phyloP scores from a whole-genome alignment of 176 grass and related monocot genomes.

The Oryza rufipogon region DNA sequence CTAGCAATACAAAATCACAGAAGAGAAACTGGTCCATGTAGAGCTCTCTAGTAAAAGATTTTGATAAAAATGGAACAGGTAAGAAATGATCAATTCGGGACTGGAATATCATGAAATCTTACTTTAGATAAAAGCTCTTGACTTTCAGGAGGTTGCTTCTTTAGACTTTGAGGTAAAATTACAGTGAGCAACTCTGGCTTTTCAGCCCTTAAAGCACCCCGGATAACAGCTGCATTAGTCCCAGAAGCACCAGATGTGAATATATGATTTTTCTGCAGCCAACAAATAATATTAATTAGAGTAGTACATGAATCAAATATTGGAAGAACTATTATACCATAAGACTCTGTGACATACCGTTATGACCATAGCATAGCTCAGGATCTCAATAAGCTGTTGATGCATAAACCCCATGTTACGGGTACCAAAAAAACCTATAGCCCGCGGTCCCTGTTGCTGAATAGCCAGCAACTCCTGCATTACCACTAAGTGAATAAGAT shows the following conservation, averaged over 20 bases:
- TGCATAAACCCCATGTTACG: conserved; percentile 99
- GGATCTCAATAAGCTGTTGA: conserved; percentile 99
- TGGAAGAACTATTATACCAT: background rate
- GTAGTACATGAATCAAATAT: background rate
- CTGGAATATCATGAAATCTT: conserved; percentile 39
- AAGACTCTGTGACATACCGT: conserved; percentile 64
- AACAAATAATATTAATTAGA: conserved; percentile 28
- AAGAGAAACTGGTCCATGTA: background rate
- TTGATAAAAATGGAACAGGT: background rate
- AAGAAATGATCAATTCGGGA: conserved; percentile 6
- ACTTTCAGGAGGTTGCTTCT: conserved; percentile 93
- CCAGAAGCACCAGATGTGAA: conserved; percentile 97
- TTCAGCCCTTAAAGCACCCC: conserved; percentile 99
- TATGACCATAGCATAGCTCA: conserved; percentile 99
- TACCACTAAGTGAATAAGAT: conserved; percentile 22
- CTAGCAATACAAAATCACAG: background rate
- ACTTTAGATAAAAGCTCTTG: conserved; percentile 97
- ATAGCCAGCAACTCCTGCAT: conserved; percentile 94
- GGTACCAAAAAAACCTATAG: conserved; percentile 97
- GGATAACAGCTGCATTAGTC: conserved; percentile 98
- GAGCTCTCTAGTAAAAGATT: background rate
- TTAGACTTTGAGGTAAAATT: conserved; percentile 97
- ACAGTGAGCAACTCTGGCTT: conserved; percentile 96
- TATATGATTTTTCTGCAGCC: conserved; percentile 98
- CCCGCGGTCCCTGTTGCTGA: conserved; percentile 94